Conservation (phyloP, 2,329 filamentous ascomycete species). For the Penicillium aurantiogriseum region DNA sequence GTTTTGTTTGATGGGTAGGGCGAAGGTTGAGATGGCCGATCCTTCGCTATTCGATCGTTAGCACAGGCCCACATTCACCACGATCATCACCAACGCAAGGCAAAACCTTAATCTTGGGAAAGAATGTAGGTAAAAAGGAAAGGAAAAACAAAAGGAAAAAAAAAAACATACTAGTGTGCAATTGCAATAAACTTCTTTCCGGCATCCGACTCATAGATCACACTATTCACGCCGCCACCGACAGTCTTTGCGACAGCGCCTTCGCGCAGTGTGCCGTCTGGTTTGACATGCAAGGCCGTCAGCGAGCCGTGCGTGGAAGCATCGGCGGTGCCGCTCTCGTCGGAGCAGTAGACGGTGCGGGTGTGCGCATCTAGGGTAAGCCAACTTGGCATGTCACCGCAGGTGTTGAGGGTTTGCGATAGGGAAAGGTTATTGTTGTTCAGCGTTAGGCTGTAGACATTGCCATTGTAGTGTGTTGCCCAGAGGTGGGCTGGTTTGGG, state of each 20-base stretch:
- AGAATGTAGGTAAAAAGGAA: not conserved
- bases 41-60: conserved; percentile 25
- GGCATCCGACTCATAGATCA: conserved; percentile 29
- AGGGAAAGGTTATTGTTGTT: conserved; percentile 21
- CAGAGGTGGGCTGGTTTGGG: conserved; percentile 14
- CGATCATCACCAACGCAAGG: not conserved
- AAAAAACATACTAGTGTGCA: conserved; percentile 39
- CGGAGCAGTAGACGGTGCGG: conserved; percentile 36
- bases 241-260: conserved; percentile 24
- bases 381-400: conserved; percentile 40
- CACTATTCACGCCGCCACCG: conserved; percentile 35
- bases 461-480: conserved; percentile 26
- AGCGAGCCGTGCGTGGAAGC: conserved; percentile 30
- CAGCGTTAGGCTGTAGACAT: conserved; percentile 21
- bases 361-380: conserved; percentile 31
- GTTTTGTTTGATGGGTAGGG: conserved; percentile 26
- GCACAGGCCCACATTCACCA: not conserved
- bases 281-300: conserved; percentile 23
- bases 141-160: not conserved
- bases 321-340: conserved; percentile 30
- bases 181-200: conserved; percentile 34
- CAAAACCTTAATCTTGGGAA: not conserved
- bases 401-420: conserved; percentile 28
- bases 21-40: conserved; percentile 35
- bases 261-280: conserved; percentile 23